These are phyloP conservation scores for Przewalskia tangutica DNA, from an alignment of 257 asterid species.

Conservation along the genomic window DNA sequence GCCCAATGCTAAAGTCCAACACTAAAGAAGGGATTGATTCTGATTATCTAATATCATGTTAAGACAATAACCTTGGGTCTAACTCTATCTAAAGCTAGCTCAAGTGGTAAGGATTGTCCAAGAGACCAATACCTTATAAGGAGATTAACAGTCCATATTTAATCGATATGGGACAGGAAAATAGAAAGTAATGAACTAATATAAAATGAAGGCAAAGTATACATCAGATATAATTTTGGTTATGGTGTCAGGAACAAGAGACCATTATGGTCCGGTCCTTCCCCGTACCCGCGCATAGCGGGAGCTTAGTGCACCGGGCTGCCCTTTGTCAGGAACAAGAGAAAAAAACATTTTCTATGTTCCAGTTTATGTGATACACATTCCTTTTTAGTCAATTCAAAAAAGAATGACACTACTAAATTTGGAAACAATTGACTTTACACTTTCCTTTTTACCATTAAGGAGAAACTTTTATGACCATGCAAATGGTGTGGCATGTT, in stretches of 20 bases:
- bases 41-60: not conserved
- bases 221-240: not conserved
- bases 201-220: not conserved
- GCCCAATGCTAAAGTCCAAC: not conserved
- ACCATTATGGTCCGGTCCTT: no score
- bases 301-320: no score
- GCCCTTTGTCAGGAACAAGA: no score
- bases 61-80: not conserved
- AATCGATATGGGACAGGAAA: not conserved
- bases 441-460: not conserved
- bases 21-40: not conserved
- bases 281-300: no score
- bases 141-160: not conserved
- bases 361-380: no score
- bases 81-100: not conserved
- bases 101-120: not conserved
- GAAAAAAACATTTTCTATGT: not conserved
- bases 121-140: not conserved
- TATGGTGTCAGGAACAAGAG: not conserved
- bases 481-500: not conserved
- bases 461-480: not conserved
- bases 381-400: no score
- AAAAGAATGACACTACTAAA: no score
- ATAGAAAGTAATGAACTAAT: not conserved
- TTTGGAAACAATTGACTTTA: not conserved